Evolutionary conservation across 805 yeast species (phyloP), one percentile per base, ranked within the genome.

Genomic region (Starmerella riodocensis): DNA sequence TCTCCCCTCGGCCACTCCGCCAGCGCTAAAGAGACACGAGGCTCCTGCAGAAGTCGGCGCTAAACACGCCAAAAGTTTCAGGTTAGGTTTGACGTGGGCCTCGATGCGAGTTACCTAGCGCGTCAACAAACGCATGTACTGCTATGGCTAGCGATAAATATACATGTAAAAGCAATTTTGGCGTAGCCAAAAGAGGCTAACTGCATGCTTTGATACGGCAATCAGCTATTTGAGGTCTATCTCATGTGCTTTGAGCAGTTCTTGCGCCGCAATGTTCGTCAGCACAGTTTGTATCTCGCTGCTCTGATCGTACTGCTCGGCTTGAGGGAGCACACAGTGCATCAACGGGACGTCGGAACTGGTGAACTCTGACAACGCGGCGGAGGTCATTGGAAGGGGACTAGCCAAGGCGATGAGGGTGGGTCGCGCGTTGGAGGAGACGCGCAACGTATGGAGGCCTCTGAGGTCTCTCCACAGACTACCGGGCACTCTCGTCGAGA

Each of bases 371-470:
- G 42, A 23, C 13, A 17, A 36, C n/a, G 43, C 40, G 6, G 41
- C 39, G 3, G 25, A 12, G 6, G 48, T 38, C 48, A 44, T 42
- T 2, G 48, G 46, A 28, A 31, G 14, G 9, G 48, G 48, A 13
- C 40, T 37, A 5, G 32, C 43, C 11, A 44, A 36, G 4, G 41
- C 41, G 6, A 40, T 35, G 7, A 43, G 22, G 24, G 28, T 33
- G 17, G 37, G 44, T 4, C 16, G 9, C 7, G 25, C 4, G 21
- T 17, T 18, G 11, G 13, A 13, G 11, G 26, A 5, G 13, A 34
- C 13, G 29, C 31, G 32, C 32, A 25, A 39, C 26, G 29, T 9
- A 24, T 25, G 20, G 19, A 41, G 42, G 13, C 48, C 48, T 25
- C 39, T 33, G 4, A 42, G 36, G 13, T 42, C 48, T 12, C 46